Evolutionary conservation across 2,329 filamentous ascomycete species (phyloP).

Genomic region (Beauveria sp.): DNA sequence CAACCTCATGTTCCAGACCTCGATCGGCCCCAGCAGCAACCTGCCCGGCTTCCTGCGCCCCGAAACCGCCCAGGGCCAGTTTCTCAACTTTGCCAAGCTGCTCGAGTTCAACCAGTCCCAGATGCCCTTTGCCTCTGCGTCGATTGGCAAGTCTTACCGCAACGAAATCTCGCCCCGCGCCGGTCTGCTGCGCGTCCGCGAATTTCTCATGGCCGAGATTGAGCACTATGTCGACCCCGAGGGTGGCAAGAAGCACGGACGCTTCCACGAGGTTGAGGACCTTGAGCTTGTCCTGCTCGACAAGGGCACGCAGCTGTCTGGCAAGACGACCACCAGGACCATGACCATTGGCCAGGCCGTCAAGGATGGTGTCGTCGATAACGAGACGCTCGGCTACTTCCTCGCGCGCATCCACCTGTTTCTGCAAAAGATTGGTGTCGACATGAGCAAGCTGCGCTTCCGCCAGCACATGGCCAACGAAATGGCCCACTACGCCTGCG

Average conservation of each 20-base stretch:
- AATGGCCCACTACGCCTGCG: conserved; percentile 83
- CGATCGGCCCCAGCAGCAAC: conserved; percentile 88
- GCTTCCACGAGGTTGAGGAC: conserved; percentile 79
- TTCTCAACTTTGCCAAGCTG: conserved; percentile 92
- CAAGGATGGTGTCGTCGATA: conserved; percentile 74
- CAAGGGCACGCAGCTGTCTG: conserved; percentile 75
- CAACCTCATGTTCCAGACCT: conserved; percentile 98
- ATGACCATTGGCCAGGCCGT: conserved; percentile 84
- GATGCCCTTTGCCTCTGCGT: conserved; percentile 96
- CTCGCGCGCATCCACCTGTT: conserved; percentile 88
- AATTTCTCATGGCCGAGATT: conserved; percentile 98
- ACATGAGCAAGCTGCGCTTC: conserved; percentile 84
- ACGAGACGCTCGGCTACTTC: conserved; percentile 98
- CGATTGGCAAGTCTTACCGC: conserved; percentile 94
- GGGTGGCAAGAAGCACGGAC: conserved; percentile 86
- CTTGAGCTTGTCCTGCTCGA: conserved; percentile 79
- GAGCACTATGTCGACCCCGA: conserved; percentile 97
- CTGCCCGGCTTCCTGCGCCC: conserved; percentile 79
- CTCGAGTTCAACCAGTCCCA: conserved; percentile 91
- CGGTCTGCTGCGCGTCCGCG: conserved; percentile 85
- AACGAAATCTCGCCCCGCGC: conserved; percentile 95
- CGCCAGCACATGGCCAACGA: conserved; percentile 84
- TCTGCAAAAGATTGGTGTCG: conserved; percentile 79
- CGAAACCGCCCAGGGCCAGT: conserved; percentile 96
- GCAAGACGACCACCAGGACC: conserved; percentile 67